These are phyloP conservation scores for Phyllosticta ampelicida DNA, from an alignment of 2,329 filamentous ascomycete species.

Conservation along the genomic window DNA sequence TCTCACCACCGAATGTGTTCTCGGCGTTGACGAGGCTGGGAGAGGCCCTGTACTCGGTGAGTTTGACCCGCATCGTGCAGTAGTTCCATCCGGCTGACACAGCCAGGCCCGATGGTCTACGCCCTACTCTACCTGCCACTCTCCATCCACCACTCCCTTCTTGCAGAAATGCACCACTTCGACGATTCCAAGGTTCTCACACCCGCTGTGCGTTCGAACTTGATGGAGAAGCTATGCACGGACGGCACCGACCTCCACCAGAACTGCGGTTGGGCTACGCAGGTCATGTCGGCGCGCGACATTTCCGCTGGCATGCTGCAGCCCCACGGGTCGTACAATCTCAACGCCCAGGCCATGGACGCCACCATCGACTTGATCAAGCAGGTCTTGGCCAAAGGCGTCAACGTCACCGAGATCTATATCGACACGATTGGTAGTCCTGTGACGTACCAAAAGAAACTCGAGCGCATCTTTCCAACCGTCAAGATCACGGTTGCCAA, in stretches of 20 bases:
- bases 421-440: conserved; percentile 90
- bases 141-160: conserved; percentile 56
- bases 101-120: conserved; percentile 53
- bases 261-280: conserved; percentile 74
- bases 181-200: conserved; percentile 93
- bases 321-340: conserved; percentile 58
- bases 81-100: not conserved
- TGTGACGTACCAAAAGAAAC: conserved; percentile 68
- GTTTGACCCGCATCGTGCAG: conserved; percentile 2
- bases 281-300: conserved; percentile 70
- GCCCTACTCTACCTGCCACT: conserved; percentile 60
- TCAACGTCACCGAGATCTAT: conserved; percentile 81
- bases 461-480: conserved; percentile 76
- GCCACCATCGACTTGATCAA: conserved; percentile 75
- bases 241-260: conserved; percentile 45
- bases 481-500: conserved; percentile 40
- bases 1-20: conserved; percentile 52
- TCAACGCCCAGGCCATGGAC: conserved; percentile 93
- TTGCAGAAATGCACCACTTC: conserved; percentile 72
- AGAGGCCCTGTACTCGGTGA: conserved; percentile 84
- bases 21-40: conserved; percentile 90
- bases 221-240: conserved; percentile 65
- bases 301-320: conserved; percentile 71
- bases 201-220: conserved; percentile 59
- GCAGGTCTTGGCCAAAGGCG: conserved; percentile 62